phyloP scores from a whole-genome alignment of 768 basidiomycete genomes.

The Podaxis sp. region DNA sequence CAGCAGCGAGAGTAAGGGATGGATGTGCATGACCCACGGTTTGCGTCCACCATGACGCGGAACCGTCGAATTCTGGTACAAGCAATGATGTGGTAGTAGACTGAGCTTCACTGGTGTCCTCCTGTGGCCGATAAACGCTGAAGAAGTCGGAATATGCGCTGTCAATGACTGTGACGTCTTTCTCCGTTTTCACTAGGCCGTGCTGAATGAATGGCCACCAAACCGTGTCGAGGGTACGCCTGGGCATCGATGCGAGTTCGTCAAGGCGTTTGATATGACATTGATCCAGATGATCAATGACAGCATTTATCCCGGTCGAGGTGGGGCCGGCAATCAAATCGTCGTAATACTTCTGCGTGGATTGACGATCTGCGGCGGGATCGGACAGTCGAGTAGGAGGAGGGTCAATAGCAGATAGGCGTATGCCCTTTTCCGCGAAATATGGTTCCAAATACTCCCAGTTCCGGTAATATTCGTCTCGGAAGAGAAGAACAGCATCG shows the following conservation, averaged over 20 bases:
- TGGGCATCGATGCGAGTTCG: slow-evolving; percentile 76
- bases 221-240: slow-evolving; percentile 69
- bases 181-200: slow-evolving; percentile 57
- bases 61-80: slow-evolving; percentile 76
- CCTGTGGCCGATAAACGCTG: slow-evolving; percentile 45
- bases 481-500: slow-evolving; percentile 81
- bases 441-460: slow-evolving; percentile 77
- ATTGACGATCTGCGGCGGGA: slow-evolving; percentile 39
- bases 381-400: slow-evolving; percentile 55
- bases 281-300: slow-evolving; percentile 58
- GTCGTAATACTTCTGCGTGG: slow-evolving; percentile 75
- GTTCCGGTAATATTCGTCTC: slow-evolving; percentile 85
- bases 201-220: slow-evolving; percentile 99
- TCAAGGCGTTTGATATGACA: slow-evolving; percentile 65
- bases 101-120: slow-evolving; percentile 32
- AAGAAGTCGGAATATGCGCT: slow-evolving; percentile 89
- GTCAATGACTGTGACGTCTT: slow-evolving; percentile 87
- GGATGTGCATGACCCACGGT: slow-evolving; percentile 81
- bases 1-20: slow-evolving; percentile 79
- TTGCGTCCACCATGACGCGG: slow-evolving; percentile 99
- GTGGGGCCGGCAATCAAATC: slow-evolving; percentile 35
- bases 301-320: slow-evolving; percentile 38
- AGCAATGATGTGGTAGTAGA: slow-evolving; percentile 26
- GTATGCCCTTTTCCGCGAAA: slow-evolving; percentile 71
- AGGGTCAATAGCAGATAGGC: slow-evolving; percentile 48